Conservation (phyloP, 768 basidiomycete species). For the Lactarius deliciosus region DNA sequence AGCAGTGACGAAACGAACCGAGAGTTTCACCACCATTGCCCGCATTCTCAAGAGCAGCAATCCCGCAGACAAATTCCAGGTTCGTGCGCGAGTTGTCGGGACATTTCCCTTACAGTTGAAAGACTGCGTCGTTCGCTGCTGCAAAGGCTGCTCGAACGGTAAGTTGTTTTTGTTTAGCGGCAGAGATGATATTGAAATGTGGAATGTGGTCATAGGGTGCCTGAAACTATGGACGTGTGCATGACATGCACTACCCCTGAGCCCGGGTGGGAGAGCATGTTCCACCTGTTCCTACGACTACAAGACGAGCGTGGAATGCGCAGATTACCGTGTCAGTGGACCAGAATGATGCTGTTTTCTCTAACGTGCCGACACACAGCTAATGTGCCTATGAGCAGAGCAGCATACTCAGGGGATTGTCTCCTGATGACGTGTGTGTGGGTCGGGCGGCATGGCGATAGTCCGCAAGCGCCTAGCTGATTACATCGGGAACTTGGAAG, state of each 20-base stretch:
- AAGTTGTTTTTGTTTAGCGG: not conserved
- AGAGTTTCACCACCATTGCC: slow-evolving; percentile 21
- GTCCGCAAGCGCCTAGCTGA: slow-evolving; percentile 21
- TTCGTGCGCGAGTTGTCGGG: slow-evolving; percentile 27
- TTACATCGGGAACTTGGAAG: slow-evolving; percentile 28
- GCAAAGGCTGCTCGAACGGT: slow-evolving; percentile 22
- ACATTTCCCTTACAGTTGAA: slow-evolving; percentile 22
- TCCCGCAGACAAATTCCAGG: slow-evolving; percentile 18
- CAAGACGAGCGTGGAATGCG: slow-evolving; percentile 22
- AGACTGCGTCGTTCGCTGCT: slow-evolving; percentile 22
- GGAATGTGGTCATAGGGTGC: slow-evolving; percentile 12
- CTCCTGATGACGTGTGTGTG: slow-evolving; percentile 12
- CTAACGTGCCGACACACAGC: not conserved
- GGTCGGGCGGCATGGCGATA: not conserved
- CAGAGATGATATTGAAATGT: not conserved
- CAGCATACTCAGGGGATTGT: slow-evolving; percentile 13
- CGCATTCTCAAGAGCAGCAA: slow-evolving; percentile 13
- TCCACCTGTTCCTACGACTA: slow-evolving; percentile 24
- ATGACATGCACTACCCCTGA: slow-evolving; percentile 7
- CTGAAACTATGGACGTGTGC: slow-evolving; percentile 8
- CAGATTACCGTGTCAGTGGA: slow-evolving; percentile 25
- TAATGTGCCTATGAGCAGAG: slow-evolving; percentile 16
- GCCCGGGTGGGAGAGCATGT: slow-evolving; percentile 13
- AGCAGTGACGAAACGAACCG: not conserved
- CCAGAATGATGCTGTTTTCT: slow-evolving; percentile 19